Base-by-base conservation (phyloP, 1,284 basidiomycete genomes). In the Sporisorium exsertum region DNA sequence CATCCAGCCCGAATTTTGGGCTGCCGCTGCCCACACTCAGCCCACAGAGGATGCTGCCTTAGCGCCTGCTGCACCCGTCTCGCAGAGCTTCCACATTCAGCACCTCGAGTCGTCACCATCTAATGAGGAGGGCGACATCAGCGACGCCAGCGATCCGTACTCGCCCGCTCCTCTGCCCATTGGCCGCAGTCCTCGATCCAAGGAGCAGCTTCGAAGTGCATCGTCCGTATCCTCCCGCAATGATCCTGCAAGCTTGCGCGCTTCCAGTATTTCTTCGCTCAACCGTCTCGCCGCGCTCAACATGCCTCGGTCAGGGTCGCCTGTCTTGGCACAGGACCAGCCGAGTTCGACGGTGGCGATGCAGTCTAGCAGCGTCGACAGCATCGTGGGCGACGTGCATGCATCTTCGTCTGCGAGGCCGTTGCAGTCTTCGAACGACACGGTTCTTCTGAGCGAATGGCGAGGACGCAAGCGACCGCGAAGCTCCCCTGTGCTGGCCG, bases 131-230 rank as follows among this genome's bases (percentile, higher is more conserved):
- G 54, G 50, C 12, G 33, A 54, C 13, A 43, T 16, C 32, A 66
- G 63, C 35, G 58, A 61, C 15, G 58, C 55, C 20, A 66, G 63
- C 46, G 69, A 72, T 35, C 69, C 69, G 1, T 72, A 72, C 58
- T 72, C 69, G 45, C 69, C 63, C 5, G 69, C 69, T 4, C 69
- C 69, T 24, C 16, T 59, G 32, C 69, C 69, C 10, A 58, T 72
- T 33, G 69, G 69, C n/a, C 58, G 69, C 27, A 72, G 63, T 29
- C 63, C 63, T 18, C 58, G 69, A 13, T 72, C 69, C 18, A 65
- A 66, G 40, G 63, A 65, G 50, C 69, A 72, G 52, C 47, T 66
- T 18, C 57, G 63, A 13, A 62, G 64, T 24, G 68, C 68, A 1
- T 62, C 63, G 5, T 65, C 69, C 10, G 58, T 66, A 26, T 62